Base-by-base conservation (phyloP, 2,329 filamentous ascomycete species). In the Fonsecaea monophora region DNA sequence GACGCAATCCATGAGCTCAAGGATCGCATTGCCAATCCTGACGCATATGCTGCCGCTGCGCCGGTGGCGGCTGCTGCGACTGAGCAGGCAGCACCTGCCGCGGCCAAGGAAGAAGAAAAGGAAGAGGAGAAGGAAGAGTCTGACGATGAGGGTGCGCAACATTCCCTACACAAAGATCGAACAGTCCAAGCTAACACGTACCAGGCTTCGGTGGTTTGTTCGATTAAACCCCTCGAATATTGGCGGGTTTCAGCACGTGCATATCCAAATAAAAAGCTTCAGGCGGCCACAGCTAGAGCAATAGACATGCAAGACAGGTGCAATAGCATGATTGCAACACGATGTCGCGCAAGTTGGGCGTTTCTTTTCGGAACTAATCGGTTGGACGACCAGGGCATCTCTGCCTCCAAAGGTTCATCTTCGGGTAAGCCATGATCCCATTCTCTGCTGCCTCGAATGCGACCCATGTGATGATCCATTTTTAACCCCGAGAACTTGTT, bases 21-120 rank as follows among this genome's bases (percentile, higher is more conserved):
- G 91, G 95, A 99, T 86, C 93, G 95, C 82, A 97, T 99, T 78
- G 92, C 92, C 84, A 98, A 99, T 89, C 96, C 96, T 75, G 95
- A 99, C 64, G 92, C 92, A 64, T 99, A 98, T 82, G 95, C 94
- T 73, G 81, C 92, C 57, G 85, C 94, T 73, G 92, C 90, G 73
- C 92, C 94, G 66, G 87, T 80, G 72, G 90, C 89, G 65, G 85
- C 84, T 67, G 84, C 87, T 64, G 82, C 82, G 61, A 79, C 82
- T 56, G 83, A 82, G 70, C 81, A 80, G 63, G 85, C 83, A 70
- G 84, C 81, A 62, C 83, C 81, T 59, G 83, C 82, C 62, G 80
- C 82, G 66, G 83, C 82, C 65, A 81, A 82, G 62, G 83, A 84
- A 70, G 84, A 86, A 75, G 84, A 88, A 78, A 84, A 88, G 71